Evolutionary conservation across 2,329 filamentous ascomycete species (phyloP).

Genomic region (Tolypocladium amazonense): DNA sequence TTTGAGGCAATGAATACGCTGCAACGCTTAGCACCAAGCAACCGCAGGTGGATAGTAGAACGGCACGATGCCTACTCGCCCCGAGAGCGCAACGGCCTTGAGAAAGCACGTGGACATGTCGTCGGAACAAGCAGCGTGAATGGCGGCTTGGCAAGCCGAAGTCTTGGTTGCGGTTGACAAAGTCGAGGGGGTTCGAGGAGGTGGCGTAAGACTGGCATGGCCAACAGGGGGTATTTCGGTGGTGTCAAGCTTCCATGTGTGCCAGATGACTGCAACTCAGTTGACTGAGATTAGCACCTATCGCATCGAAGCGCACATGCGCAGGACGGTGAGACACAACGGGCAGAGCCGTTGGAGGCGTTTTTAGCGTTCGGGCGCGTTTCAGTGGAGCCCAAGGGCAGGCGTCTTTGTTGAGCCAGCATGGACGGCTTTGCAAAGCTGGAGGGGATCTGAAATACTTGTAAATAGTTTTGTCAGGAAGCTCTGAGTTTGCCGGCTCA

Average conservation of each 20-base stretch:
- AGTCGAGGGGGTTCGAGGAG: background rate
- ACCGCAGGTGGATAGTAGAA: background rate
- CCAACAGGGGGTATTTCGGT: background rate
- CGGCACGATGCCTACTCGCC: background rate
- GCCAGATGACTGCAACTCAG: background rate
- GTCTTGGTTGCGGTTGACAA: background rate
- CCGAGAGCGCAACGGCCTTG: background rate
- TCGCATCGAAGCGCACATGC: background rate
- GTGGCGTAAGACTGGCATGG: background rate
- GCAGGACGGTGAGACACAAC: background rate
- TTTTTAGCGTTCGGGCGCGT: background rate
- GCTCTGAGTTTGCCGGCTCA: background rate
- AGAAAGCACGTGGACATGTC: background rate
- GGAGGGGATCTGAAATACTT: background rate
- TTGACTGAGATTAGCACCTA: background rate
- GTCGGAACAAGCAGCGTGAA: background rate
- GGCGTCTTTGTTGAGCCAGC: background rate
- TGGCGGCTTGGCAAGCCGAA: background rate
- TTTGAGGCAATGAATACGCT: background rate
- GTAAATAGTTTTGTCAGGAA: background rate
- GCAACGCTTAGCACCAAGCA: background rate
- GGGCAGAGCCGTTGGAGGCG: background rate
- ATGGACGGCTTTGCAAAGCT: background rate
- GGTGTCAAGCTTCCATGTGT: background rate
- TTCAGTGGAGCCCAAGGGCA: background rate